Evolutionary conservation across 2,329 filamentous ascomycete species (phyloP), one percentile per base, ranked within the genome.

Genomic region (Aspergillus vadensis): DNA sequence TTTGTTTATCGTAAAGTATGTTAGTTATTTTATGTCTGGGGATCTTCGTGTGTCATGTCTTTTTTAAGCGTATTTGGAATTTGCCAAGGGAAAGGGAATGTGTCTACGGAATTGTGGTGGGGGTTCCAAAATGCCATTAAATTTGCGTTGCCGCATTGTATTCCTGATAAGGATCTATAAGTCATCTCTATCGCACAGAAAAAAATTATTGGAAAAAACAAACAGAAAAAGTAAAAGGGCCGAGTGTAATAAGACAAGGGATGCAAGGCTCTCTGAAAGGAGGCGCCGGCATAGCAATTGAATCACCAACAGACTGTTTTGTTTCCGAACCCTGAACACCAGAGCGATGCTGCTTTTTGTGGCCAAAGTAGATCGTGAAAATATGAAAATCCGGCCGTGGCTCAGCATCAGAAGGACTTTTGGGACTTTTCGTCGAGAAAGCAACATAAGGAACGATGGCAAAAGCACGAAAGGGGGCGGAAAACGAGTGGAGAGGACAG

Each of bases 311-410:
- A 50, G 41, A 51, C 36, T 51, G 51, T 62, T 62, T 60, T 56
- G 25, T 32, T 47, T 32, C 21, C 32, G 36, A 48, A 50, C 53
- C 55, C 55, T 44, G 49, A 43, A 63, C 61, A 54, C 59, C 61
- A 41, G 57, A 43, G 55, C 55, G 55, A 63, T 63, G 61, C 61
- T 63, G 61, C 61, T 55, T 56, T 58, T 58, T 27, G 12, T 14
- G 23, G 25, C 47, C n/a, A 30, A 50, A 50, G 47, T 27, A 50
- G 47, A 50, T 50, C n/a, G 25, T 17, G 47, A 7, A 50, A 25
- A 50, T 50, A 50, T 10, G 47, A 19, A 32, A 19, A 32, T 50
- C 47, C 25, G 47, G 47, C 47, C 47, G 47, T 50, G 23, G 14
- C 47, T 50, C 47, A 21, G 47, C 47, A 50, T 50, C 25, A 50